Evolutionary conservation across 495 filamentous ascomycete species (phyloP).

Genomic region (Aspergillus incahuasiensis): DNA sequence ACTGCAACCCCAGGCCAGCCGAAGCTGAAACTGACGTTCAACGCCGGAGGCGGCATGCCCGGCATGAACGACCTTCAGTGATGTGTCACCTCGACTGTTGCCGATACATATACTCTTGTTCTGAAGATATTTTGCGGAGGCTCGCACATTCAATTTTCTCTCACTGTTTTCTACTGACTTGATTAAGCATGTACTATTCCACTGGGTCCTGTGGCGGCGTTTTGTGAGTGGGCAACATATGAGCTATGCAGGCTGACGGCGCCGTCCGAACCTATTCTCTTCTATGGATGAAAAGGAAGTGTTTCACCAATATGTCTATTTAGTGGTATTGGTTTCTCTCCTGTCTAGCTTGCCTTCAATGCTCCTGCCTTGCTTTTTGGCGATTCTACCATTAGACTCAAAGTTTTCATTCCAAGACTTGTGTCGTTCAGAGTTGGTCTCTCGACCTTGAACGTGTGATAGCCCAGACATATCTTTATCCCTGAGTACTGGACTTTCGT

Average conservation of each 20-base stretch:
- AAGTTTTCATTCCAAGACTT: neutral
- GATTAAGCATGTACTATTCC: slow-evolving; percentile 18
- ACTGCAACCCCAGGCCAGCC: slow-evolving; percentile 47
- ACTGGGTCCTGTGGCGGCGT: slow-evolving; percentile 19
- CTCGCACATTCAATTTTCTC: slow-evolving; percentile 14
- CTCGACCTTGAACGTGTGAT: neutral
- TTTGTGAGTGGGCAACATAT: slow-evolving; percentile 19
- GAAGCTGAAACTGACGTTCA: slow-evolving; percentile 57
- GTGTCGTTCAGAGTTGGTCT: neutral
- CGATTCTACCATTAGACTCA: neutral
- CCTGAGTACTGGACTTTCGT: too few species aligned
- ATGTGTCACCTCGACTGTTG: slow-evolving; percentile 15
- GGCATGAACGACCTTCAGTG: slow-evolving; percentile 35
- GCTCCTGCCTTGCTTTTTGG: neutral
- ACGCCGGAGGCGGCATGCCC: slow-evolving; percentile 35
- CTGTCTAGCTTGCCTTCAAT: neutral
- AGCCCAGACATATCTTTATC: neutral
- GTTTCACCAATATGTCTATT: slow-evolving; percentile 4
- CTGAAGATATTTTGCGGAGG: slow-evolving; percentile 13
- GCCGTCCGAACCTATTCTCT: slow-evolving; percentile 15
- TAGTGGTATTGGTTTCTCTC: slow-evolving; percentile 6
- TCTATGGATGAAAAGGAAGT: slow-evolving; percentile 17
- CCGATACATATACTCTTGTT: slow-evolving; percentile 15
- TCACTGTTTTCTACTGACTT: slow-evolving; percentile 10
- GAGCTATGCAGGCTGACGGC: slow-evolving; percentile 25